Conservation (phyloP, 2,329 filamentous ascomycete species). For the Dryadomyces quercivorus region DNA sequence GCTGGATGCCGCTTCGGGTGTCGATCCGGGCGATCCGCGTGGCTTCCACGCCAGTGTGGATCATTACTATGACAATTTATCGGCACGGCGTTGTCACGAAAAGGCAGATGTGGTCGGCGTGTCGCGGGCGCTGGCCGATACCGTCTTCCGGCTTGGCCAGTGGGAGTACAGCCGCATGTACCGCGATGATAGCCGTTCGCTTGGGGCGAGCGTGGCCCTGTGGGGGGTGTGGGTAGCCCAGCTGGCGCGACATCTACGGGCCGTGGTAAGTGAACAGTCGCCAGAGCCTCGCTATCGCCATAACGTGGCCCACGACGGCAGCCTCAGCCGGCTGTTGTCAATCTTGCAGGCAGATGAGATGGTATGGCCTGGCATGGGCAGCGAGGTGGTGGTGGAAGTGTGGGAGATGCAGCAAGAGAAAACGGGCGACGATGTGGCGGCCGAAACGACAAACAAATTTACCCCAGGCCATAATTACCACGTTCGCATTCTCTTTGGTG, state of each 20-base stretch:
- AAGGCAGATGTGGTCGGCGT: conserved; percentile 48
- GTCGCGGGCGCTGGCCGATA: conserved; percentile 47
- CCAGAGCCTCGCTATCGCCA: conserved; percentile 44
- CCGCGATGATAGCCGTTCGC: conserved; percentile 49
- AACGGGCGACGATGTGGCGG: neutral
- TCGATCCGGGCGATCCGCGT: conserved; percentile 34
- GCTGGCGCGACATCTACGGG: conserved; percentile 51
- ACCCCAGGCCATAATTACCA: conserved; percentile 22
- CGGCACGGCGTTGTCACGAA: conserved; percentile 62
- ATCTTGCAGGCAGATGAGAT: conserved; percentile 62
- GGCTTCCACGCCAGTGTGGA: conserved; percentile 64
- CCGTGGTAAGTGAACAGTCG: neutral
- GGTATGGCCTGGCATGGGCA: conserved; percentile 78
- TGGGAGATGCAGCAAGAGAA: conserved; percentile 31
- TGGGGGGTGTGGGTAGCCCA: conserved; percentile 68
- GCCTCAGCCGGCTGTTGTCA: conserved; percentile 51
- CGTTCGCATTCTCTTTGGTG: conserved; percentile 60
- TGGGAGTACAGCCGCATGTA: conserved; percentile 76
- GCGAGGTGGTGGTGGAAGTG: conserved; percentile 67
- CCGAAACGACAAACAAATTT: conserved; percentile 8
- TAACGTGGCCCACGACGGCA: conserved; percentile 73
- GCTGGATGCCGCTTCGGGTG: conserved; percentile 58
- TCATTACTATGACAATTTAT: conserved; percentile 78
- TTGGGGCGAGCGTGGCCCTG: conserved; percentile 47
- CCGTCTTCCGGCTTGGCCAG: conserved; percentile 63